These are phyloP conservation scores for Yamadazyma mexicana DNA, from an alignment of 1,139 yeast species.

Conservation along the genomic window DNA sequence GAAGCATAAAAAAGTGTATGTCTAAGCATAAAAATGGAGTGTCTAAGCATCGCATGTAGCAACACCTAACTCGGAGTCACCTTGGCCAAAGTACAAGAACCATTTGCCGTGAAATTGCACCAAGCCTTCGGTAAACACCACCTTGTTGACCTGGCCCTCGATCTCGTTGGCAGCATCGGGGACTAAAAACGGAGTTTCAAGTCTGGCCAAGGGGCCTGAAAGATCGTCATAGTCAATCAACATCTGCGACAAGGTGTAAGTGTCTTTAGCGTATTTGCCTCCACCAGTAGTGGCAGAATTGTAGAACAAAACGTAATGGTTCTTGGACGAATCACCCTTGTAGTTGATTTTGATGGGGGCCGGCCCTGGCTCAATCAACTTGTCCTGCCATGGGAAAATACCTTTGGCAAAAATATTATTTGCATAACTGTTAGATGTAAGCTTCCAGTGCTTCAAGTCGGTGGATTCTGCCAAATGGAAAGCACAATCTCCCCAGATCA, in stretches of 20 bases:
- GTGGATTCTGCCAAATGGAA: constrained; percentile 38
- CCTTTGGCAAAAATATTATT: constrained; percentile 31
- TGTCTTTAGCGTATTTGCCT: constrained; percentile 26
- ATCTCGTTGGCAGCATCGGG: constrained; percentile 41
- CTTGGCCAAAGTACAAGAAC: constrained; percentile 47
- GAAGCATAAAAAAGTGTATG: too few relatives aligned
- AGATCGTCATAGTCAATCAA: constrained; percentile 42
- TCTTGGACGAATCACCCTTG: constrained; percentile 25
- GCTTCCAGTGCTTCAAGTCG: constrained; percentile 38
- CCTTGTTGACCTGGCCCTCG: constrained; percentile 44
- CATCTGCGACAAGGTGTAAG: constrained; percentile 44
- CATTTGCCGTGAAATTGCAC: constrained; percentile 46
- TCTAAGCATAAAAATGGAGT: not conserved
- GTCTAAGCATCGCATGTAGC: constrained; percentile 32
- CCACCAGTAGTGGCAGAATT: constrained; percentile 45
- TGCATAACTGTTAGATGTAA: constrained; percentile 22
- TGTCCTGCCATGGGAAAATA: constrained; percentile 33
- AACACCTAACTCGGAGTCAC: constrained; percentile 46
- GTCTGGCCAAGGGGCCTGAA: constrained; percentile 39
- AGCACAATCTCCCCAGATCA: constrained; percentile 48
- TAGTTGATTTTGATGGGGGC: constrained; percentile 41
- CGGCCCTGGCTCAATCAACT: constrained; percentile 45
- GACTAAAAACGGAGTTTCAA: constrained; percentile 36
- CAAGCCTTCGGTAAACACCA: constrained; percentile 47
- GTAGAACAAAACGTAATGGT: constrained; percentile 41